These are phyloP conservation scores for Moesziomyces globuligerus DNA, from an alignment of 1,284 basidiomycete species.

Conservation along the genomic window DNA sequence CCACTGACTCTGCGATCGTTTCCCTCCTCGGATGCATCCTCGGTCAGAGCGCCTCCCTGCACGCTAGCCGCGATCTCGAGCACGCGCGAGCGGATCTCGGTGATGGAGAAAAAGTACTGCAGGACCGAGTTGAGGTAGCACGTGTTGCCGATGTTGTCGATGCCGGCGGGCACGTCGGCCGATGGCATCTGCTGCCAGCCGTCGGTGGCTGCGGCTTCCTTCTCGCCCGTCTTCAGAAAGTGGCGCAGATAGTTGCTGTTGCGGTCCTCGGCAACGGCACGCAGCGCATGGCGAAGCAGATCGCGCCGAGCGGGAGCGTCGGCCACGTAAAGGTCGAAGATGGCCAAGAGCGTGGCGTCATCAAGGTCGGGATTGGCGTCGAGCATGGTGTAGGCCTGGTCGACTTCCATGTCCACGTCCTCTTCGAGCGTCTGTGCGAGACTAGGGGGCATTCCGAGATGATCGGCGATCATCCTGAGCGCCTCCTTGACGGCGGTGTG, in stretches of 20 bases:
- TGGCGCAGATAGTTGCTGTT: slow-evolving; percentile 78
- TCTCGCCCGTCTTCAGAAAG: slow-evolving; percentile 76
- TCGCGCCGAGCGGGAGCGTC: slow-evolving; percentile 70
- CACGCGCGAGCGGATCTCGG: slow-evolving; percentile 81
- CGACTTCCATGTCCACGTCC: slow-evolving; percentile 72
- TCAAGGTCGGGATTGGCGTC: slow-evolving; percentile 78
- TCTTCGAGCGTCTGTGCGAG: slow-evolving; percentile 28
- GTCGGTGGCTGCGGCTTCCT: slow-evolving; percentile 18
- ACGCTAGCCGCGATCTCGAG: slow-evolving; percentile 72
- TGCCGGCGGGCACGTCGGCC: slow-evolving; percentile 80
- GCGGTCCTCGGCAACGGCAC: slow-evolving; percentile 73
- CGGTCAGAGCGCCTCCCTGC: slow-evolving; percentile 66
- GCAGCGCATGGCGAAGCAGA: slow-evolving; percentile 66
- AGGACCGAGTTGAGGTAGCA: slow-evolving; percentile 89
- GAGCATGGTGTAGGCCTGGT: slow-evolving; percentile 78
- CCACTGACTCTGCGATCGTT: slow-evolving; percentile 76
- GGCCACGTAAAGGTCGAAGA: slow-evolving; percentile 78
- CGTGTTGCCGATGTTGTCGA: slow-evolving; percentile 92
- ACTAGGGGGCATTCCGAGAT: slow-evolving; percentile 22
- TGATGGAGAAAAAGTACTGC: slow-evolving; percentile 94
- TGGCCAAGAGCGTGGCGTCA: slow-evolving; percentile 78
- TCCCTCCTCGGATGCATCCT: slow-evolving; percentile 1
- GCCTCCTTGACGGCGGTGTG: slow-evolving; percentile 41
- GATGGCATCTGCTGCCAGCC: slow-evolving; percentile 64
- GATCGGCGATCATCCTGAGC: slow-evolving; percentile 24